Conservation (phyloP, 2,329 filamentous ascomycete species). For the Sporothrix inflata region DNA sequence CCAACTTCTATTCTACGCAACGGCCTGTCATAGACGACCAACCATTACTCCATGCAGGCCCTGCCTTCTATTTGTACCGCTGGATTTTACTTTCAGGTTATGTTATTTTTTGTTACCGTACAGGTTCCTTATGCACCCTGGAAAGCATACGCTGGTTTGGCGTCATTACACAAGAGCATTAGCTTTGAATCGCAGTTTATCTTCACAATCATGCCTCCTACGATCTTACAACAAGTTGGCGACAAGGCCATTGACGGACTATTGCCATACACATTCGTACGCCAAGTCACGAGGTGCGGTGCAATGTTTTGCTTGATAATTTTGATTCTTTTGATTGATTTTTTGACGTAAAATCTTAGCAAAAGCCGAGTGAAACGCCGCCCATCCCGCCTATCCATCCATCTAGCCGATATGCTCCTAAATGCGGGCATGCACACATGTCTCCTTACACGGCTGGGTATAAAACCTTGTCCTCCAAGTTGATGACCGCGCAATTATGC, state of each 20-base stretch:
- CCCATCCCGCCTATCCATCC: background rate
- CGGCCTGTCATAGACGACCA: too few species aligned
- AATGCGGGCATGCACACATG: background rate
- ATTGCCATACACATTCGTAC: background rate
- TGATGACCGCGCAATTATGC: slow-evolving; percentile 4
- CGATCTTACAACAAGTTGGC: too few species aligned
- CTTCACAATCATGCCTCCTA: background rate
- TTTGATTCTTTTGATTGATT: background rate
- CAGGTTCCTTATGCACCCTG: background rate
- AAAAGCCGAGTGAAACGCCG: slow-evolving; percentile 4
- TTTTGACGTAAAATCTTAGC: background rate
- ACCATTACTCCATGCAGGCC: background rate
- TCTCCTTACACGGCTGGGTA: slow-evolving; percentile 3
- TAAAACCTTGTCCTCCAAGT: background rate
- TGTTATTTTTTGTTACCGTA: background rate
- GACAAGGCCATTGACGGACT: background rate
- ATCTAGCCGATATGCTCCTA: slow-evolving; percentile 1
- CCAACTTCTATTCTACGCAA: background rate
- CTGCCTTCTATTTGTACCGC: background rate
- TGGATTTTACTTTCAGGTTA: background rate
- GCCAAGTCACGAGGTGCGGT: background rate
- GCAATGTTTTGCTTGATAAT: background rate
- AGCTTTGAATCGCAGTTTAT: slow-evolving; percentile 1
- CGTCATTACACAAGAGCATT: background rate
- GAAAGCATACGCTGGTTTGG: background rate